Conservation (phyloP, 2,329 filamentous ascomycete species). For the Fusarium euwallaceae region DNA sequence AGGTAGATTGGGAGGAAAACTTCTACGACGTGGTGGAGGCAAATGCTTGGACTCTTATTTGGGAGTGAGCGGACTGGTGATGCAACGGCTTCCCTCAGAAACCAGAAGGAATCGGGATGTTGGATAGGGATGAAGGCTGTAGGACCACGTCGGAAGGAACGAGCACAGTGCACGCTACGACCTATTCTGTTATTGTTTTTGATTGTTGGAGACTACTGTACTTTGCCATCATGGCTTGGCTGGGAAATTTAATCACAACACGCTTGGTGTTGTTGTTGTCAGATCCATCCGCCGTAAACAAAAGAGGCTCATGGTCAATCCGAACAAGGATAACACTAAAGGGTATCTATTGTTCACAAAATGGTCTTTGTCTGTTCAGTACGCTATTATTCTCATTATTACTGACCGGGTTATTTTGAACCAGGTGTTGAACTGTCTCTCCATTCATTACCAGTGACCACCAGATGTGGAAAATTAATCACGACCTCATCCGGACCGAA, state of each 20-base stretch:
- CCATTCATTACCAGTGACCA: not conserved
- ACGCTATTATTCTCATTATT: not conserved
- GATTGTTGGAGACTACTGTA: not conserved
- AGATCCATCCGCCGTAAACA: not conserved
- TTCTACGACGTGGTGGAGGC: not conserved
- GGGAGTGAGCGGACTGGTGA: not conserved
- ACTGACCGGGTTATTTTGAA: not conserved
- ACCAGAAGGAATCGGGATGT: no score
- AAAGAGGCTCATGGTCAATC: not conserved
- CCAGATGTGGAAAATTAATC: not conserved
- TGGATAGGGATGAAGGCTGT: no score
- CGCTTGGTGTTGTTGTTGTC: not conserved
- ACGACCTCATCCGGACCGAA: not conserved
- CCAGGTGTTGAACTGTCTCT: not conserved
- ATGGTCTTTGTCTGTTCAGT: not conserved
- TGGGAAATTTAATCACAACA: not conserved
- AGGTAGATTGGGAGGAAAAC: no score
- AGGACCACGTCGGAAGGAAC: no score
- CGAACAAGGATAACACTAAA: not conserved
- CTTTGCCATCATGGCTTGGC: not conserved
- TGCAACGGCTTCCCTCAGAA: no score
- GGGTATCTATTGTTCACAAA: not conserved
- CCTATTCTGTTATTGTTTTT: not conserved
- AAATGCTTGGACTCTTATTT: not conserved
- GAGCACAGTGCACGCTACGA: no score